Evolutionary conservation across 2,329 filamentous ascomycete genomes (phyloP).

Genomic region (Talaromyces sp.): DNA sequence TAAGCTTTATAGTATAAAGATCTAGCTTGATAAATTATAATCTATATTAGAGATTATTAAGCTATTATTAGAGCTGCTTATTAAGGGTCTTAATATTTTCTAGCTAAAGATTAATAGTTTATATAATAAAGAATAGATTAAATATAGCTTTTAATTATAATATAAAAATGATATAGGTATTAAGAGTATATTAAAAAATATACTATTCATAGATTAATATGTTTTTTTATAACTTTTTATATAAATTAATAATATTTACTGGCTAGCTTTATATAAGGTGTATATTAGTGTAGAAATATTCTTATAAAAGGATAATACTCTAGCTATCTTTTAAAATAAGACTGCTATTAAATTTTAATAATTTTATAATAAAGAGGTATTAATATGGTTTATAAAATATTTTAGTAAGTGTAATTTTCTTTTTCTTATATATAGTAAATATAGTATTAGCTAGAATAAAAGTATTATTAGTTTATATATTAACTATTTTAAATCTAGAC

Average conservation of each 20-base stretch:
- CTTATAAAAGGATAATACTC: neutral
- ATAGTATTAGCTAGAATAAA: neutral
- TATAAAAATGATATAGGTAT: neutral
- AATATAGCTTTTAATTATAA: neutral
- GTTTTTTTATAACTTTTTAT: neutral
- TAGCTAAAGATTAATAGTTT: neutral
- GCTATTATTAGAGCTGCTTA: neutral
- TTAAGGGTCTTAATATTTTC: neutral
- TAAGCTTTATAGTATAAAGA: neutral
- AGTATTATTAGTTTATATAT: no score
- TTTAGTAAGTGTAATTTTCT: no score
- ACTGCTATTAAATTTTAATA: no score
- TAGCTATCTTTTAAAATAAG: neutral
- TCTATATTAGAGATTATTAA: neutral
- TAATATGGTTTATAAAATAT: no score
- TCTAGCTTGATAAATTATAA: neutral
- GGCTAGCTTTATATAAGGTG: neutral
- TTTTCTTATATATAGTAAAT: neutral
- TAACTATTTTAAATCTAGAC: no score
- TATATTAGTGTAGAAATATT: neutral
- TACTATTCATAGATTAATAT: neutral
- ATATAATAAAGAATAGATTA: neutral
- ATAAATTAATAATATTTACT: no score
- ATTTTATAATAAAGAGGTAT: no score
- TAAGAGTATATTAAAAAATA: neutral